Base-by-base conservation (phyloP, 2,329 filamentous ascomycete genomes). In the Didymella keratinophila region DNA sequence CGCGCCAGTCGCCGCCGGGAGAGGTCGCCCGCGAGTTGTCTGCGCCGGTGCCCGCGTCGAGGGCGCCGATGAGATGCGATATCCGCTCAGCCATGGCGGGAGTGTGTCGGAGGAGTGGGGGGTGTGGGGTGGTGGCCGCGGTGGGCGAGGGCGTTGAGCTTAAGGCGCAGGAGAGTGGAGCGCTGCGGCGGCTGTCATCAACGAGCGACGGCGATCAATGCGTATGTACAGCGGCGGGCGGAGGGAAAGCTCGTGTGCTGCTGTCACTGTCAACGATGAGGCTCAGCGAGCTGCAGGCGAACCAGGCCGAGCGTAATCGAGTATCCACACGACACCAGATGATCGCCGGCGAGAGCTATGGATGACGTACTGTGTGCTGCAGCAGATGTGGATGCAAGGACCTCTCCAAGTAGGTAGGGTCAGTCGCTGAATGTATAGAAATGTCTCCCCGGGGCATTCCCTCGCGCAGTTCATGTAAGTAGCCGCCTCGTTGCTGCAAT, bases 11-110 rank as follows among this genome's bases (percentile, higher is more conserved):
- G 84, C 78, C 83, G 62, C 92, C 92, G 3, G 93, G 93, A 1
- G 93, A 94, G 42, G 93, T 95, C 37, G 92, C 91, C 74, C 93
- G 87, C 47, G 93, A 97, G 71, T 92, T 88, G 69, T 91, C 88
- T 67, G 91, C 87, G 73, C 83, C 83, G 27, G 82, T 69, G 37
- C 68, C 69, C 2, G 71, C 65, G 56, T 78, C 76, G 53, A 74
- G 71, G 54, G 73, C 69, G 63, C 72, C 68, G 67, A 78, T 71
- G 58, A 81, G 76, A 65, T 78, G 77, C 52, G 77, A 75, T 74
- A 81, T 74, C 47, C 76, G 71, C 62, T 76, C 76, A 51, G 75
- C 76, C 76, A 78, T 78, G 69, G 54, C 69, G 63, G 52, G 56
- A 56, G 60, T 39, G n/a, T 39, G 36, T n/a, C 18, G n/a, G 36